Evolutionary conservation across 768 basidiomycete genomes (phyloP).

Genomic region (Tulasnella sp.): DNA sequence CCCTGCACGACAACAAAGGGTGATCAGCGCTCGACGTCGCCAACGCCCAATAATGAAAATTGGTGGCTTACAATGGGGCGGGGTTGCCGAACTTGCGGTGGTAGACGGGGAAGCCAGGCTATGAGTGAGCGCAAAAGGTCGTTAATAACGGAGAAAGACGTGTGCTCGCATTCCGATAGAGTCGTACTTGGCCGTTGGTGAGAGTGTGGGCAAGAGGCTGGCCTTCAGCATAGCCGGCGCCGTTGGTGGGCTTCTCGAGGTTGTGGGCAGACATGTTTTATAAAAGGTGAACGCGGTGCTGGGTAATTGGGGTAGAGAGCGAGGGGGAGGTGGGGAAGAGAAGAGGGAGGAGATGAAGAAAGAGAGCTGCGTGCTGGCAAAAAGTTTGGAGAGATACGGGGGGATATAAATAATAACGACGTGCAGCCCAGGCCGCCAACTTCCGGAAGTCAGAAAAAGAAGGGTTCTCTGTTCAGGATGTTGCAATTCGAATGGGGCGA

Average conservation of each 20-base stretch:
- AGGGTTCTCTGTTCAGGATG: too few relatives aligned
- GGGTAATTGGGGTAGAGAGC: not conserved
- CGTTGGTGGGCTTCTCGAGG: slow-evolving; percentile 4
- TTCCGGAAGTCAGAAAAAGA: not conserved
- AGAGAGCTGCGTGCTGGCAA: not conserved
- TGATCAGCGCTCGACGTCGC: not conserved
- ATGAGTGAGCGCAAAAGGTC: not conserved
- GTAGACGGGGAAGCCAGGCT: slow-evolving; percentile 18
- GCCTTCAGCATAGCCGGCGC: slow-evolving; percentile 1
- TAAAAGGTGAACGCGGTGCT: not conserved
- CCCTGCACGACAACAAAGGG: slow-evolving; percentile 38
- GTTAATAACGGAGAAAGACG: not conserved
- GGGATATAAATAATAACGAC: not conserved
- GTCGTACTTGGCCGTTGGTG: slow-evolving; percentile 2
- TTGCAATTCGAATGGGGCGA: not conserved
- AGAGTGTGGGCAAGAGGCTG: not conserved
- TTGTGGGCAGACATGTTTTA: not conserved
- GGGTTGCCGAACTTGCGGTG: slow-evolving; percentile 49
- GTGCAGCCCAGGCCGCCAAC: not conserved
- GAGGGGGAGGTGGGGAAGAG: not conserved
- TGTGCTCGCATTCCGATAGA: not conserved
- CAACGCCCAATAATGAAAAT: not conserved
- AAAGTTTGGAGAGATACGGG: not conserved
- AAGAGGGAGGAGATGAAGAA: not conserved
- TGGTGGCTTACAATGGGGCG: slow-evolving; percentile 42